Evolutionary conservation across 1,139 yeast genomes (phyloP).

Genomic region (Debaryomycetaceae sp.): DNA sequence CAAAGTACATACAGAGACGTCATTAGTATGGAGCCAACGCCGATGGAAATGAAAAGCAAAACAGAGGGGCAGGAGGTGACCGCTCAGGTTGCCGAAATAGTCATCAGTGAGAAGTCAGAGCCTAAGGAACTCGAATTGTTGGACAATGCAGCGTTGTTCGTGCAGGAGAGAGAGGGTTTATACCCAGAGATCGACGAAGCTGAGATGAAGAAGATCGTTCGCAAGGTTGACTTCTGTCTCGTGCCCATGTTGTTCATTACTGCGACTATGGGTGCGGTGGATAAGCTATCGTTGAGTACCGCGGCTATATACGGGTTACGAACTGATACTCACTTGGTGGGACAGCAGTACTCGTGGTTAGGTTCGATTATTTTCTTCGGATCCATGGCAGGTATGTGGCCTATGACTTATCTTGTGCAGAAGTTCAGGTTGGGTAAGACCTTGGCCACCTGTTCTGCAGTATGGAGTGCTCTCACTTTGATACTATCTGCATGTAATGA

Average conservation of each 20-base stretch:
- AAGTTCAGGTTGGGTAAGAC: conserved; percentile 27
- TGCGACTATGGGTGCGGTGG: conserved; percentile 40
- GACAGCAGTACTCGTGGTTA: conserved; percentile 47
- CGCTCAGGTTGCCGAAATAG: background rate
- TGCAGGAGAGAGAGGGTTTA: conserved; percentile 10
- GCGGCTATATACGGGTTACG: conserved; percentile 44
- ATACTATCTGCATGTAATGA: conserved; percentile 22
- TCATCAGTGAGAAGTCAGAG: background rate
- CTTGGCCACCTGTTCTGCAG: conserved; percentile 19
- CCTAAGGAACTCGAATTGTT: background rate
- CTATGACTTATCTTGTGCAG: conserved; percentile 28
- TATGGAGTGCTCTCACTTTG: conserved; percentile 26
- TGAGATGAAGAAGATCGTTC: conserved; percentile 22
- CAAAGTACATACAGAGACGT: background rate
- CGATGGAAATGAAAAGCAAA: background rate
- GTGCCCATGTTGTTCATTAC: conserved; percentile 31
- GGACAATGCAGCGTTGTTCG: conserved; percentile 15
- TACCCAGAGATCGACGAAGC: conserved; percentile 17
- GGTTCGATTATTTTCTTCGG: conserved; percentile 47
- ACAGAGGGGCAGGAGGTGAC: background rate
- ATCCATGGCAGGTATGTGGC: conserved; percentile 40
- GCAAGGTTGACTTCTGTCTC: conserved; percentile 32
- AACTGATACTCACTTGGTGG: conserved; percentile 29
- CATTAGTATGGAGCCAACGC: background rate
- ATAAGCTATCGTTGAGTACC: conserved; percentile 37